Conservation (phyloP, 2,329 filamentous ascomycete species). For the Thermothelomyces thermophilus region DNA sequence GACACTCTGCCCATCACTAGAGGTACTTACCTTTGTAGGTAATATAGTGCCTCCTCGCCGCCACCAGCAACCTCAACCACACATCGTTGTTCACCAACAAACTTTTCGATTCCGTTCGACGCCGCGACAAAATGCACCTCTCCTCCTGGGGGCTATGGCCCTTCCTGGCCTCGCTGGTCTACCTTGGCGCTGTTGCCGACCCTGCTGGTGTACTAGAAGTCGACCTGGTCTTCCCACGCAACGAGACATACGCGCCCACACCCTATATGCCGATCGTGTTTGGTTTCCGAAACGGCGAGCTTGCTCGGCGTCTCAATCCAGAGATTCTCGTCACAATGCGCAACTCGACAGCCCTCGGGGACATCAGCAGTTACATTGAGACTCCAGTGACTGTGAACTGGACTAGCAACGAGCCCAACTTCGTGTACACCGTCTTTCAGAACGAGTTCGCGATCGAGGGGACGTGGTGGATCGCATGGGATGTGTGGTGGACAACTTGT, state of each 20-base stretch:
- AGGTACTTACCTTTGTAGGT: too few species aligned
- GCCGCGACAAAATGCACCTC: constrained; percentile 3
- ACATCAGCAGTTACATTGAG: not conserved
- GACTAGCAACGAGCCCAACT: not conserved
- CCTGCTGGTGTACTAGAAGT: constrained; percentile 21
- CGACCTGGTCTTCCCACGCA: constrained; percentile 28
- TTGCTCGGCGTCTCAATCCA: constrained; percentile 15
- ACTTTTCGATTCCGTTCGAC: not conserved
- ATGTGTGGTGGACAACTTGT: not conserved
- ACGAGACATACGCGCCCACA: constrained; percentile 27
- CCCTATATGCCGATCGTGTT: constrained; percentile 27
- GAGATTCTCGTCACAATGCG: not conserved
- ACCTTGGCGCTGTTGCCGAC: constrained; percentile 10
- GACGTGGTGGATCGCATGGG: not conserved
- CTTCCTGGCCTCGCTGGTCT: constrained; percentile 9
- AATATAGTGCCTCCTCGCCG: too few species aligned
- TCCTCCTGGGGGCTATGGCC: constrained; percentile 3
- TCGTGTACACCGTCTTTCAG: not conserved
- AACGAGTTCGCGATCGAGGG: not conserved
- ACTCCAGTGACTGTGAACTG: not conserved
- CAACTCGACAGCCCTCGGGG: not conserved
- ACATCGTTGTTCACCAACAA: not conserved
- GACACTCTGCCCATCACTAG: too few species aligned
- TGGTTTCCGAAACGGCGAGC: constrained; percentile 25
- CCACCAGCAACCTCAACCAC: not conserved